Base-by-base conservation (phyloP, 2,329 filamentous ascomycete species). In the Lojkania enalia region DNA sequence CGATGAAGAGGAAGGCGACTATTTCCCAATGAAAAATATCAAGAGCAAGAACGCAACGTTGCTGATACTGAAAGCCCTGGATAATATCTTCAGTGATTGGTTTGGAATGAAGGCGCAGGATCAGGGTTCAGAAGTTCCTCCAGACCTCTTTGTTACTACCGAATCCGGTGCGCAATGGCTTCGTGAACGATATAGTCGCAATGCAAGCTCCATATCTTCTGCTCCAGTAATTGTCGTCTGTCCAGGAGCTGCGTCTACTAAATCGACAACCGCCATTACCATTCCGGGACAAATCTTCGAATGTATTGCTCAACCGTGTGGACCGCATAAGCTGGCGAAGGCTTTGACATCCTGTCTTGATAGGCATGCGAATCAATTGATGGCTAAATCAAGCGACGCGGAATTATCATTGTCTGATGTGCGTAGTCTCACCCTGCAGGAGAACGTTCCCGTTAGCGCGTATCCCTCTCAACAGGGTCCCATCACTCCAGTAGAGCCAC, bases 291-390 rank as follows among this genome's bases (percentile, higher is more conserved):
- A 67, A 11, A 63, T 60, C 13, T 64, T 66, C 42, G 66, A 66
- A 47, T 67, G 66, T 31, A 66, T 68, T 23, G 48, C 60, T 15
- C 66, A 66, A 36, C 67, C 62, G n/a, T 64, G 61, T 20, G 67
- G 67, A 20, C 67, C 67, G n/a, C 66, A 70, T 45, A 71, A 71
- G 46, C 55, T 71, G 40, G 60, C 64, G 23, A 69, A 64, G 42
- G 65, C 67, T 3, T 47, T 71, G 2, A 44, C 52, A 0, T 66
- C 64, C 2, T 69, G 65, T 41, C 57, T 69, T 12, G 60, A 66
- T 33, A 62, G 66, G 16, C 52, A 66, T 19, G 48, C 53, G 6
- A 60, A 62, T 16, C 58, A 58, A 2, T 19, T 47, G 2, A 46
- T 54, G 19, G 47, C 33, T 1, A 48, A 54, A 13, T 39, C 46